Evolutionary conservation across 148 eudicot species (phyloP), one percentile per base, ranked within the genome.

Genomic region (Vaccinium corymbosum): DNA sequence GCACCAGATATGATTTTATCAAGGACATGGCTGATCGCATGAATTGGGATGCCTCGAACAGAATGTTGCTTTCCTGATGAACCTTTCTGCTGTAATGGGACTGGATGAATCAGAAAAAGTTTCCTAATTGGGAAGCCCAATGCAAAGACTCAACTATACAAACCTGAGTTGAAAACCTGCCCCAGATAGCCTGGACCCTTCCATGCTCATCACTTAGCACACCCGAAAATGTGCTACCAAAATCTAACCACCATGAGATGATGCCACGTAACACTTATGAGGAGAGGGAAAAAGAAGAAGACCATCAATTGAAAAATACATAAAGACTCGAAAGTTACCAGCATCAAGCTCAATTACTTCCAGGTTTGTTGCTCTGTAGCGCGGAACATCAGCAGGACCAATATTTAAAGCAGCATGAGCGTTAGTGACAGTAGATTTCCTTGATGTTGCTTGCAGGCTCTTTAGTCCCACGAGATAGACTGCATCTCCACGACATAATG

Each of bases 161-260:
- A 81, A 93, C 98, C 99, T 97, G 98, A n/a, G 95, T 92, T 81
- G 99, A 97, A 86, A 97, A 97, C 91, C 97, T 93, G 87, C 95
- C 97, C 99, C 98, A 97, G 82, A 97, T 87, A 75, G 99, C 99
- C 86, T 88, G 92, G 84, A 97, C 99, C 88, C 95, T 91, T 53
- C 99, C 99, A 55, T 83, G 90, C 84, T 97, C 95, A 86, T 97
- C 95, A 48, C 97, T 87, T 83, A 97, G 88, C 82, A 91, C 99
- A 83, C 99, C 99, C 76, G 99, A 92, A 84, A 94, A 97, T 76
- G 94, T 87, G 88, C 95, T 92, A 51, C 99, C 99, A 89, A 97
- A 97, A 91, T 97, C 99, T 97, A 80, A 83, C 68, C 12, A 19
- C 27, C 29, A 48, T 50, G 25, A 75, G 71, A 85, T 78, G 73